A percentile compares a stretch with the other conserved stretches of the same genome.
phyloP scores from a whole-genome alignment of 208 protist species.

The Wallacemonas sp. region DNA sequence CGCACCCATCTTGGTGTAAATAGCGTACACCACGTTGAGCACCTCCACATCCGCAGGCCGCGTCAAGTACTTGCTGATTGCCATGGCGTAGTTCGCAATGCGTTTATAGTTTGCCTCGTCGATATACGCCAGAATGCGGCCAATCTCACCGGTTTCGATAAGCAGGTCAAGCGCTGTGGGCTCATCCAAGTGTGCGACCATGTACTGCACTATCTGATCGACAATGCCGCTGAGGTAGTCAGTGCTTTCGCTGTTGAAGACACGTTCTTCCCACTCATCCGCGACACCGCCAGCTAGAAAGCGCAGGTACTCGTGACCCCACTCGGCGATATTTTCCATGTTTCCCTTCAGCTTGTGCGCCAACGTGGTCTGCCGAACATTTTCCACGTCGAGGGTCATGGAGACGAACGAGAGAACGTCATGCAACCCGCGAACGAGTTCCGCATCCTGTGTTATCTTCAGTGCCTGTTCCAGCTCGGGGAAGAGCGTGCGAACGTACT shows the following conservation, averaged over 20 bases:
- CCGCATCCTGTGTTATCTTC: slow-evolving; percentile 45
- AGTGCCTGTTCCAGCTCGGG: slow-evolving; percentile 88
- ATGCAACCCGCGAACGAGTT: slow-evolving; percentile 82
- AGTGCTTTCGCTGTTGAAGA: slow-evolving; percentile 52
- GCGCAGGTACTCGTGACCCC: slow-evolving; percentile 99
- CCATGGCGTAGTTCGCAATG: slow-evolving; percentile 95
- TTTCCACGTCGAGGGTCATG: slow-evolving; percentile 95
- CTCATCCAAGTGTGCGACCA: slow-evolving; percentile 96
- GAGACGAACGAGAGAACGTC: slow-evolving; percentile 98
- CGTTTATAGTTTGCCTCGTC: slow-evolving; percentile 95
- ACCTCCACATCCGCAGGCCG: slow-evolving; percentile 94
- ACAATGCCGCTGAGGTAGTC: slow-evolving; percentile 90
- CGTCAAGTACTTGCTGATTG: slow-evolving; percentile 94
- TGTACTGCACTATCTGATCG: slow-evolving; percentile 94
- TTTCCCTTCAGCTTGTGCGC: slow-evolving; percentile 96
- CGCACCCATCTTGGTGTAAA: slow-evolving; percentile 93
- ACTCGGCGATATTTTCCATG: slow-evolving; percentile 93
- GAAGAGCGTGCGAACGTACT: slow-evolving; percentile 98
- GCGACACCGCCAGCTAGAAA: slow-evolving; percentile 95
- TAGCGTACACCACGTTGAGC: slow-evolving; percentile 87
- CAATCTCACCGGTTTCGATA: slow-evolving; percentile 95
- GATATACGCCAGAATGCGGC: slow-evolving; percentile 87
- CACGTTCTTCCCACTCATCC: slow-evolving; percentile 89
- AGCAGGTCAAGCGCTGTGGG: slow-evolving; percentile 98
- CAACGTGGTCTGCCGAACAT: slow-evolving; percentile 74